These are phyloP conservation scores for Alternaria sp. DNA, from an alignment of 2,329 filamentous ascomycete genomes.

Conservation along the genomic window DNA sequence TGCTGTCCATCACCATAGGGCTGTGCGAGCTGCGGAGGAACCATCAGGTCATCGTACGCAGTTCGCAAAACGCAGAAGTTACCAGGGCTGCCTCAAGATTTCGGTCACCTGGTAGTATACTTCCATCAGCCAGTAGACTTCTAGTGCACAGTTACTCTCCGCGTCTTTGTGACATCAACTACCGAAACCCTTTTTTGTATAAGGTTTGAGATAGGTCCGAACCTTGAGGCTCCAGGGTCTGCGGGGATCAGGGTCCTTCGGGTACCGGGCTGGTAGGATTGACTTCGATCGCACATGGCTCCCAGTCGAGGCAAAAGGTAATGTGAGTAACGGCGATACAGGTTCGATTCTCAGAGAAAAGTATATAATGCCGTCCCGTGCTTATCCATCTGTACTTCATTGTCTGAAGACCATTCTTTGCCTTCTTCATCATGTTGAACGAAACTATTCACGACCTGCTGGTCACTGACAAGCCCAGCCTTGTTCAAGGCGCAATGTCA, in stretches of 20 bases:
- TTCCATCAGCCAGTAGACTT: background rate
- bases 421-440: background rate
- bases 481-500: background rate
- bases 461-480: background rate
- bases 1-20: background rate
- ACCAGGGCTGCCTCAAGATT: background rate
- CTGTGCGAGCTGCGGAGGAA: background rate
- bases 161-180: background rate
- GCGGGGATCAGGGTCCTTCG: background rate
- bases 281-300: background rate
- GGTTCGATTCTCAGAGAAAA: background rate
- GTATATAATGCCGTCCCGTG: background rate
- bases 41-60: too few species aligned
- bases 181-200: background rate
- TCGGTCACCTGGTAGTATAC: background rate
- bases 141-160: background rate
- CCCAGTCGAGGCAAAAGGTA: background rate
- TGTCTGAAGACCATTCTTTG: background rate
- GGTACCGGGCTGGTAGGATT: background rate
- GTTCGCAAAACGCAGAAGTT: background rate
- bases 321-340: background rate
- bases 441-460: background rate
- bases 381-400: background rate
- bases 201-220: background rate
- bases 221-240: background rate